Percentiles rank a stretch among this genome's conserved stretches.
Conservation (phyloP, 169 alveolate species). For the Eimeria necatrix region DNA sequence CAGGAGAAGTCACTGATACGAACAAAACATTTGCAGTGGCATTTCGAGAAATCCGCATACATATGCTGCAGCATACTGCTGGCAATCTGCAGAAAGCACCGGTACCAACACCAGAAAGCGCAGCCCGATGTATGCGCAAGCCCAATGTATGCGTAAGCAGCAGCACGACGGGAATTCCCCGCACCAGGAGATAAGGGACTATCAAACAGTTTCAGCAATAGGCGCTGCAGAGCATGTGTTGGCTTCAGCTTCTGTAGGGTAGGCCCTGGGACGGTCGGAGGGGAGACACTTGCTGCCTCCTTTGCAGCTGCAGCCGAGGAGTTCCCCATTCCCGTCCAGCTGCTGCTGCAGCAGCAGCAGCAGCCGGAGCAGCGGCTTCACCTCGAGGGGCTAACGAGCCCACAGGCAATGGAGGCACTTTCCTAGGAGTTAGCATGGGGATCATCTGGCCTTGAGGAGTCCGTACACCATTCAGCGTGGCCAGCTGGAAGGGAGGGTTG, state of each 20-base stretch:
- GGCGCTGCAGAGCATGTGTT: background rate
- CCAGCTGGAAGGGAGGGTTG: too few relatives aligned
- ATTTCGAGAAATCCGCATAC: too few relatives aligned
- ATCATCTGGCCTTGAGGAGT: background rate
- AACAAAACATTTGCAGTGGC: too few relatives aligned
- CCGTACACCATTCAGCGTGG: background rate
- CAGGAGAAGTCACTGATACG: too few relatives aligned
- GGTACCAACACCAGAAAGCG: too few relatives aligned
- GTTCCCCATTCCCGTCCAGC: constrained; percentile 15
- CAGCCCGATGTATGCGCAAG: too few relatives aligned
- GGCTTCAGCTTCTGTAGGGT: background rate
- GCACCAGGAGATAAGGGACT: too few relatives aligned
- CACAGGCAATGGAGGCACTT: background rate
- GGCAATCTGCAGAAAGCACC: too few relatives aligned
- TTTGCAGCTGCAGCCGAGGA: constrained; percentile 41
- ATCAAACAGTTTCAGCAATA: too few relatives aligned
- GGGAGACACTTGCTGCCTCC: constrained; percentile 24
- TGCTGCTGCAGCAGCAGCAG: background rate
- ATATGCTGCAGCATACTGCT: too few relatives aligned
- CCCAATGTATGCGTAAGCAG: too few relatives aligned
- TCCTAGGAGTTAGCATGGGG: background rate
- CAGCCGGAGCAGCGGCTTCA: background rate
- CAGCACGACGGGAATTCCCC: too few relatives aligned
- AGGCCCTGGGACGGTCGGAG: constrained; percentile 1
- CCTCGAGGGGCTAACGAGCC: background rate